Conservation (phyloP, 202 grass and related monocot species). For the Schoenoplectus triqueter region DNA sequence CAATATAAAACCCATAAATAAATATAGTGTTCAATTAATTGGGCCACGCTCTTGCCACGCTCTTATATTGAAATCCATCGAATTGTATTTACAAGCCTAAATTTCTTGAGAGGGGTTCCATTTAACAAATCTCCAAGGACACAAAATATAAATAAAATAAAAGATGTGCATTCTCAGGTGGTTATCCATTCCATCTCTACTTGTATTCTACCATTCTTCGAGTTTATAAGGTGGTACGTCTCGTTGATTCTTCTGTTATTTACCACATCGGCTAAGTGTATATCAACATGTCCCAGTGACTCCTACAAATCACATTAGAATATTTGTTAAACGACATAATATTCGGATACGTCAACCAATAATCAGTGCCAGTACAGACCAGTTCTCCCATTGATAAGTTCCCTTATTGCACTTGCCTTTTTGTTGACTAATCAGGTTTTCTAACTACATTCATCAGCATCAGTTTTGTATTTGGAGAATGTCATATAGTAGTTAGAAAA, state of each 20-base stretch:
- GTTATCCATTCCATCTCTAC: constrained; percentile 78
- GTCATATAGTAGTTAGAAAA: no score
- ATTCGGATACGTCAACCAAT: neutral
- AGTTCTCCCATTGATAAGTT: neutral
- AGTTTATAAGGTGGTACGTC: constrained; percentile 89
- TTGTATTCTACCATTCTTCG: constrained; percentile 67
- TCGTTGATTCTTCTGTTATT: constrained; percentile 85
- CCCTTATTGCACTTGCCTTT: neutral
- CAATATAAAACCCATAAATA: neutral
- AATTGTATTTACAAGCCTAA: neutral
- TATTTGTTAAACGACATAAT: constrained; percentile 16
- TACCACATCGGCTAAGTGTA: constrained; percentile 76
- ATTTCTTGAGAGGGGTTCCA: neutral
- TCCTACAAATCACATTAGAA: constrained; percentile 53
- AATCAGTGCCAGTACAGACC: neutral
- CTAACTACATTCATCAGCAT: no score
- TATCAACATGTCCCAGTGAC: constrained; percentile 68
- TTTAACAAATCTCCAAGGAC: neutral
- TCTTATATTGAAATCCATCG: neutral
- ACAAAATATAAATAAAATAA: neutral
- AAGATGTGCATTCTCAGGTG: constrained; percentile 39
- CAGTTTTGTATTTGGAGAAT: no score
- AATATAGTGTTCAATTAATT: neutral
- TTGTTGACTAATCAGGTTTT: neutral
- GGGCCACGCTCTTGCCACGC: neutral